These are phyloP conservation scores for Podosphaera fusca DNA, from an alignment of 2,329 filamentous ascomycete species.

Conservation along the genomic window DNA sequence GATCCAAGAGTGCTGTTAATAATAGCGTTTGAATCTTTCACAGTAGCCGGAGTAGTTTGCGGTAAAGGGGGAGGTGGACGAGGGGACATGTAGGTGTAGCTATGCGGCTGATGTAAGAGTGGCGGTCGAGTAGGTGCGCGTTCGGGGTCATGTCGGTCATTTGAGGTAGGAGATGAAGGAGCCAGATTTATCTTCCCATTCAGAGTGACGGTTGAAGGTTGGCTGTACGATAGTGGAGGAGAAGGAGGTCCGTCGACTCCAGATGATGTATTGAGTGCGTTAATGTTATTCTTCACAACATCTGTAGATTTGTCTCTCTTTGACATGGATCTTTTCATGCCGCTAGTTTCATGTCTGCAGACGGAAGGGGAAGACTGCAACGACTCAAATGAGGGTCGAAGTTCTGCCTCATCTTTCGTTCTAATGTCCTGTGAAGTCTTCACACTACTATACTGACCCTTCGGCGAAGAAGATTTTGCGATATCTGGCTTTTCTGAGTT, in stretches of 20 bases:
- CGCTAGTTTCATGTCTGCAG: constrained; percentile 36
- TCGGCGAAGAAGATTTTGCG: constrained; percentile 8
- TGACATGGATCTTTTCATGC: constrained; percentile 20
- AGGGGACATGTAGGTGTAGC: constrained; percentile 16
- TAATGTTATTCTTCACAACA: constrained; percentile 9
- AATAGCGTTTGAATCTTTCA: constrained; percentile 27
- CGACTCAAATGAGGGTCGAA: constrained; percentile 19
- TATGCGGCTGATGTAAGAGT: constrained; percentile 20
- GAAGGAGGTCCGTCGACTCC: constrained; percentile 15
- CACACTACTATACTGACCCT: constrained; percentile 21
- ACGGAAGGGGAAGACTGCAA: constrained; percentile 17
- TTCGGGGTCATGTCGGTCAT: constrained; percentile 10
- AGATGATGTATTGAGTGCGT: constrained; percentile 12
- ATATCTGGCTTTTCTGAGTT: constrained; percentile 8
- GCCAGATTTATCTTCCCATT: constrained; percentile 16
- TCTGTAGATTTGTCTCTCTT: constrained; percentile 35
- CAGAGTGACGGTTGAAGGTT: constrained; percentile 12
- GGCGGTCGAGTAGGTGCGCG: constrained; percentile 16
- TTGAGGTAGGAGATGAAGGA: constrained; percentile 9
- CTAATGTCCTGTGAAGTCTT: constrained; percentile 37
- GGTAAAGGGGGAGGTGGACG: constrained; percentile 16
- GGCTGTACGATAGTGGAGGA: constrained; percentile 15
- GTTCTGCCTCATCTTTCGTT: constrained; percentile 28
- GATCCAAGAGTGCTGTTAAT: constrained; percentile 22
- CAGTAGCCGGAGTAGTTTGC: not conserved